A percentile compares a stretch with the other conserved stretches of the same genome.
Evolutionary conservation across 495 filamentous ascomycete species (phyloP).

Genomic region (Podospora conica): DNA sequence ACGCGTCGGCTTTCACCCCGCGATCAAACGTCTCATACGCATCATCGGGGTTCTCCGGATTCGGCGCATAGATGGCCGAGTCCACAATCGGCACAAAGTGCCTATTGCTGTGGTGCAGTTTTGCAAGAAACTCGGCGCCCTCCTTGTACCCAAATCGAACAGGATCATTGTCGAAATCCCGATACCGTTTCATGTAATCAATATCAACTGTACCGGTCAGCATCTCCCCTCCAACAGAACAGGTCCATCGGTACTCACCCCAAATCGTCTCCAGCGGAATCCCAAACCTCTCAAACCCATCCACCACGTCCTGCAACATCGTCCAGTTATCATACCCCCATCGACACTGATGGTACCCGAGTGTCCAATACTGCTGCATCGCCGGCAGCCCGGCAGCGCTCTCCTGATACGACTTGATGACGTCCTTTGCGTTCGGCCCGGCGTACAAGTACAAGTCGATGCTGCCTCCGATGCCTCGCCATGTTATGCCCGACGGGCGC

Average conservation of each 20-base stretch:
- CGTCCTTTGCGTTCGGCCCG: slow-evolving; percentile 64
- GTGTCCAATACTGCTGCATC: slow-evolving; percentile 86
- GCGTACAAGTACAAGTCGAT: slow-evolving; percentile 80
- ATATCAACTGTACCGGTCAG: slow-evolving; percentile 61
- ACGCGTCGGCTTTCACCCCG: slow-evolving; percentile 58
- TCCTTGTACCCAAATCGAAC: slow-evolving; percentile 57
- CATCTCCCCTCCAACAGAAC: neutral
- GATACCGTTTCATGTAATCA: slow-evolving; percentile 65
- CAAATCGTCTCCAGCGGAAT: slow-evolving; percentile 84
- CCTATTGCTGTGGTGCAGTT: slow-evolving; percentile 59
- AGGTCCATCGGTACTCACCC: slow-evolving; percentile 30
- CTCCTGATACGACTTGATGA: slow-evolving; percentile 64
- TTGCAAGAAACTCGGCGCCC: slow-evolving; percentile 58
- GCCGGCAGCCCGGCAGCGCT: slow-evolving; percentile 64
- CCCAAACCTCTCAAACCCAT: slow-evolving; percentile 61
- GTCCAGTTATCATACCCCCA: slow-evolving; percentile 78
- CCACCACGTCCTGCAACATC: slow-evolving; percentile 67
- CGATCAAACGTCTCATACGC: slow-evolving; percentile 62
- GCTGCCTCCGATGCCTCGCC: slow-evolving; percentile 72
- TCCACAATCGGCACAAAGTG: slow-evolving; percentile 86
- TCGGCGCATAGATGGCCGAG: slow-evolving; percentile 70
- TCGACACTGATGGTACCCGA: slow-evolving; percentile 80
- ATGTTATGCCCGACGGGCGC: slow-evolving; percentile 60
- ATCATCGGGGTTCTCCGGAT: slow-evolving; percentile 65
- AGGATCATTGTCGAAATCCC: slow-evolving; percentile 70